A percentile compares a stretch with the other conserved stretches of the same genome.
These are phyloP conservation scores for Gentiana macrophylla DNA, from an alignment of 257 asterid genomes.

Conservation along the genomic window DNA sequence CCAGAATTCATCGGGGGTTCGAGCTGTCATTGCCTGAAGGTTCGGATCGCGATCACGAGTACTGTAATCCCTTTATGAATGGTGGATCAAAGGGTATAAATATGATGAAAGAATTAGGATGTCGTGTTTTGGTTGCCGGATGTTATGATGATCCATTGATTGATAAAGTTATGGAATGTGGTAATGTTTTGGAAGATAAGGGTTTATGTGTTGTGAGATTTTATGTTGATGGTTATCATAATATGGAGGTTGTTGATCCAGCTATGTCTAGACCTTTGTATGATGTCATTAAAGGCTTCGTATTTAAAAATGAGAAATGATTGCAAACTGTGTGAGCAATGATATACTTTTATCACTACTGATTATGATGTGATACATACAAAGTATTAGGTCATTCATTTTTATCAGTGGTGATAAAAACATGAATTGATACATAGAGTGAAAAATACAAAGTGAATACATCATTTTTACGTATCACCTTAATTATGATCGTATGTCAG, in stretches of 20 bases:
- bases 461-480: too few relatives aligned
- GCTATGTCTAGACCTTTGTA: conserved; percentile 15
- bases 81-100: conserved; percentile 18
- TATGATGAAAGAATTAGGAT: conserved; percentile 7
- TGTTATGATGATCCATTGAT: conserved; percentile 8
- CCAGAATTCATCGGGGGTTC: conserved; percentile 14
- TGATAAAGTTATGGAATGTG: conserved; percentile 15
- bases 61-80: conserved; percentile 14
- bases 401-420: too few relatives aligned
- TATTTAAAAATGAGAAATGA: neutral
- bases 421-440: too few relatives aligned
- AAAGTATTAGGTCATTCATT: too few relatives aligned
- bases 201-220: conserved; percentile 17
- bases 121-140: conserved; percentile 7
- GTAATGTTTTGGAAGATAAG: conserved; percentile 22
- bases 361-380: too few relatives aligned
- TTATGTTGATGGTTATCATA: conserved; percentile 32
- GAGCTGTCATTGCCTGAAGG: conserved; percentile 17
- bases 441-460: too few relatives aligned
- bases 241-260: conserved; percentile 27
- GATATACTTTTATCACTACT: too few relatives aligned
- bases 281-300: conserved; percentile 13
- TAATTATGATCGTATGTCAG: too few relatives aligned
- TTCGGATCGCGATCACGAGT: conserved; percentile 21
- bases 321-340: too few relatives aligned